Evolutionary conservation across 1,284 basidiomycete genomes (phyloP).

Genomic region (Sanghuangporus weigelae): DNA sequence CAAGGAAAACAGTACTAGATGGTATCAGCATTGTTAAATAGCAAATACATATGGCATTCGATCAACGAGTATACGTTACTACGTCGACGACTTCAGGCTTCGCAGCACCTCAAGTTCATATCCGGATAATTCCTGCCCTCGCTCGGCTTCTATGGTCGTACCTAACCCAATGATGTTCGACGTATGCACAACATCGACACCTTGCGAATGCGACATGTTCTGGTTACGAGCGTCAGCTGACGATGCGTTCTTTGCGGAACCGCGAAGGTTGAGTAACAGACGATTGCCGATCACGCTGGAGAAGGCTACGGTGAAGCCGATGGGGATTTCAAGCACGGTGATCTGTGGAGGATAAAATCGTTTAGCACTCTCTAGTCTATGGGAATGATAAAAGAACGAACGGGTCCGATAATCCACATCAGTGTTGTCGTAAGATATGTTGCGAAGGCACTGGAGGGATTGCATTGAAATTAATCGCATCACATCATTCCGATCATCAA

Average conservation of each 20-base stretch:
- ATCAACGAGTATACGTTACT: neutral
- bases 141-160: neutral
- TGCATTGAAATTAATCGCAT: neutral
- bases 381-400: constrained; percentile 26
- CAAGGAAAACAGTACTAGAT: too few species aligned
- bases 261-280: constrained; percentile 49
- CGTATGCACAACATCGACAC: neutral
- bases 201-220: neutral
- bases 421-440: constrained; percentile 50
- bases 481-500: neutral
- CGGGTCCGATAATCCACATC: constrained; percentile 43
- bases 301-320: constrained; percentile 52
- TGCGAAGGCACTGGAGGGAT: constrained; percentile 40
- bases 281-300: constrained; percentile 52
- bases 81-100: constrained; percentile 1
- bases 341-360: constrained; percentile 23
- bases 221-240: neutral
- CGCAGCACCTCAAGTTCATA: neutral
- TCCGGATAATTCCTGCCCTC: neutral
- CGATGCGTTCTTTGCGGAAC: constrained; percentile 10
- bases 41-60: neutral
- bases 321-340: constrained; percentile 44
- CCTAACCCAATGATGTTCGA: neutral
- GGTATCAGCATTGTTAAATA: too few species aligned
- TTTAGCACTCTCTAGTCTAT: neutral